phyloP scores from a whole-genome alignment of 495 filamentous ascomycete species.

The Friedmanniomyces simplex region DNA sequence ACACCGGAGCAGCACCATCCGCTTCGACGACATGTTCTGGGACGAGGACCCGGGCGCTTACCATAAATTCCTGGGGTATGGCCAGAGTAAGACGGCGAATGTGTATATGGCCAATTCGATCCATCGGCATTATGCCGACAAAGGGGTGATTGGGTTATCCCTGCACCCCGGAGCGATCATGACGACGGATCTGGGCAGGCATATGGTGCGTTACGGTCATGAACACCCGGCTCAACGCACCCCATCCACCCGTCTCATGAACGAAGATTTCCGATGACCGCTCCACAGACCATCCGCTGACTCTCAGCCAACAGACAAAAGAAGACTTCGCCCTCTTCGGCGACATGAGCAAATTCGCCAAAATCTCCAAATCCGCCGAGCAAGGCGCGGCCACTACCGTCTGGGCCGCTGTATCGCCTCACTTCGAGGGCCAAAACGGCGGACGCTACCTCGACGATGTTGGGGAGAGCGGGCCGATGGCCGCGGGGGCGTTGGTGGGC shows the following conservation, averaged over 20 bases:
- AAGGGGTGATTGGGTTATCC: slow-evolving; percentile 12
- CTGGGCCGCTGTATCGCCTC: slow-evolving; percentile 24
- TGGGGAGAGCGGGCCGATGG: slow-evolving; percentile 18
- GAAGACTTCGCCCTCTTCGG: slow-evolving; percentile 9
- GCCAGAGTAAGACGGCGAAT: slow-evolving; percentile 25
- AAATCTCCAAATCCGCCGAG: slow-evolving; percentile 15
- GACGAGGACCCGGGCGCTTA: slow-evolving; percentile 31
- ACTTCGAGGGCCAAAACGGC: slow-evolving; percentile 24
- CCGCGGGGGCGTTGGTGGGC: background rate
- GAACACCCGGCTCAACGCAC: no score
- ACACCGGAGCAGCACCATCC: slow-evolving; percentile 27
- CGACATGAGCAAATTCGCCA: background rate
- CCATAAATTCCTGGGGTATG: slow-evolving; percentile 29
- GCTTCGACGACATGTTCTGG: slow-evolving; percentile 31
- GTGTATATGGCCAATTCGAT: slow-evolving; percentile 27
- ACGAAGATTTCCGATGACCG: no score
- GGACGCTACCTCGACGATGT: slow-evolving; percentile 29
- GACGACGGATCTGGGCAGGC: slow-evolving; percentile 18
- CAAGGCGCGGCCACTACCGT: slow-evolving; percentile 29
- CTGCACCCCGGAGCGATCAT: slow-evolving; percentile 26
- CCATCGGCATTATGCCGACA: slow-evolving; percentile 20
- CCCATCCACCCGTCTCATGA: no score
- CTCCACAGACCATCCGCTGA: no score
- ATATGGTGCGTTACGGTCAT: slow-evolving; percentile 3
- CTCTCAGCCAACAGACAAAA: background rate